phyloP scores from a whole-genome alignment of 805 yeast genomes.

The Yarrowia deformans region DNA sequence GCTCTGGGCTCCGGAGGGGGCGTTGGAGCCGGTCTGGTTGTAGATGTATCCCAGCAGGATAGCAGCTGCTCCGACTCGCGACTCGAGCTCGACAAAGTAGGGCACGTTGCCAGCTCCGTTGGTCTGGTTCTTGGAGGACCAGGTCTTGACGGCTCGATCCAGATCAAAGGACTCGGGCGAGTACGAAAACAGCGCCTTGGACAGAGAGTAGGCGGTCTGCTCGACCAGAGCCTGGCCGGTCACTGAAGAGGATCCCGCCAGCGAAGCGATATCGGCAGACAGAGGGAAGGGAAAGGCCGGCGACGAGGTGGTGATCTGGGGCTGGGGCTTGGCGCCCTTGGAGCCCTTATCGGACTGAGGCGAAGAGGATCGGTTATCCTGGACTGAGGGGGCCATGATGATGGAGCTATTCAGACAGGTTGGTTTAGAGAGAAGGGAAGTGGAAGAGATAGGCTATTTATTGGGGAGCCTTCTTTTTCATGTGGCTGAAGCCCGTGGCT shows the following conservation, averaged over 20 bases:
- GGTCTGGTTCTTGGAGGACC: slow-evolving; percentile 62
- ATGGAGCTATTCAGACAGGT: no score
- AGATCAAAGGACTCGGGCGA: slow-evolving; percentile 68
- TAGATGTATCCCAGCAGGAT: slow-evolving; percentile 74
- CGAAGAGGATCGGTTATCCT: slow-evolving; percentile 22
- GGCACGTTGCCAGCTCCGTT: slow-evolving; percentile 69
- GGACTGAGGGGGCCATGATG: slow-evolving; percentile 43
- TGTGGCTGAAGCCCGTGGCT: slow-evolving; percentile 33
- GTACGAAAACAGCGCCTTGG: slow-evolving; percentile 59
- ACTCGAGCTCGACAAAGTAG: slow-evolving; percentile 61
- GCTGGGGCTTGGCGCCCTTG: slow-evolving; percentile 1
- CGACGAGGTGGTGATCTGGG: slow-evolving; percentile 33
- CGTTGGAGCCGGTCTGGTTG: slow-evolving; percentile 41
- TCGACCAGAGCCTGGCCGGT: slow-evolving; percentile 48
- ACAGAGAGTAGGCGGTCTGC: slow-evolving; percentile 49
- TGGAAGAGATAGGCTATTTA: background rate
- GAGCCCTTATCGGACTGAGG: slow-evolving; percentile 18
- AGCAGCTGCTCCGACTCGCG: slow-evolving; percentile 84
- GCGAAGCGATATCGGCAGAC: slow-evolving; percentile 42
- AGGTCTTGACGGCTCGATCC: slow-evolving; percentile 64
- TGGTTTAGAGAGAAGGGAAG: background rate
- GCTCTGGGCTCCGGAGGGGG: slow-evolving; percentile 44
- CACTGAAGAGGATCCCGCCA: slow-evolving; percentile 44
- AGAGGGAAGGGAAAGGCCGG: slow-evolving; percentile 42
- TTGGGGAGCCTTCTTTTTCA: slow-evolving; percentile 9